Evolutionary conservation across 306 rosid species (phyloP).

Genomic region (Malus sylvestris): DNA sequence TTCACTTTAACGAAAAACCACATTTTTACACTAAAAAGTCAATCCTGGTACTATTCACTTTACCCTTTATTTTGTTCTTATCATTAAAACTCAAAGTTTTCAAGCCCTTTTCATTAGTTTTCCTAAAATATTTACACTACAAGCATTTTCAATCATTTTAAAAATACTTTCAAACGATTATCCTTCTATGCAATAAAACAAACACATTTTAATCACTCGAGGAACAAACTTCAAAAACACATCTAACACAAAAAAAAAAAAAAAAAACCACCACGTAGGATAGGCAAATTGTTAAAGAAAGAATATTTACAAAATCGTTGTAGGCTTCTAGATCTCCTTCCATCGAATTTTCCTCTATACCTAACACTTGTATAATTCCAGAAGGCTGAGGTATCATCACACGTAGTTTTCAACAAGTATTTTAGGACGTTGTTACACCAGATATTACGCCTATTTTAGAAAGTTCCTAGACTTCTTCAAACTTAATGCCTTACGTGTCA

Average conservation of each 20-base stretch:
- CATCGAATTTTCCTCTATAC: not conserved
- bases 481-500: not conserved
- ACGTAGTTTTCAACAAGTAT: not conserved
- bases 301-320: not conserved
- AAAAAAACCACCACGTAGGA: not conserved
- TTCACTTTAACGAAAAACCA: too few relatives aligned
- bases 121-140: too few relatives aligned
- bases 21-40: too few relatives aligned
- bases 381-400: not conserved
- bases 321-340: not conserved
- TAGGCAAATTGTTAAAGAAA: not conserved
- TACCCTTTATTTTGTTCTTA: too few relatives aligned
- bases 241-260: not conserved
- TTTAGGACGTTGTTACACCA: not conserved
- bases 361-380: not conserved
- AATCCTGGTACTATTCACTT: too few relatives aligned
- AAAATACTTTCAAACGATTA: too few relatives aligned
- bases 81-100: too few relatives aligned
- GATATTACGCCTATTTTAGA: not conserved
- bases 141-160: too few relatives aligned
- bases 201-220: too few relatives aligned
- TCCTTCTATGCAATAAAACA: too few relatives aligned
- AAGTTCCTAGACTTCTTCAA: conserved; percentile 2
- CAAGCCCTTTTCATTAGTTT: too few relatives aligned
- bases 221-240: not conserved